Conservation (phyloP, 371 early-diverging fungal species). For the Smittium culicis region DNA sequence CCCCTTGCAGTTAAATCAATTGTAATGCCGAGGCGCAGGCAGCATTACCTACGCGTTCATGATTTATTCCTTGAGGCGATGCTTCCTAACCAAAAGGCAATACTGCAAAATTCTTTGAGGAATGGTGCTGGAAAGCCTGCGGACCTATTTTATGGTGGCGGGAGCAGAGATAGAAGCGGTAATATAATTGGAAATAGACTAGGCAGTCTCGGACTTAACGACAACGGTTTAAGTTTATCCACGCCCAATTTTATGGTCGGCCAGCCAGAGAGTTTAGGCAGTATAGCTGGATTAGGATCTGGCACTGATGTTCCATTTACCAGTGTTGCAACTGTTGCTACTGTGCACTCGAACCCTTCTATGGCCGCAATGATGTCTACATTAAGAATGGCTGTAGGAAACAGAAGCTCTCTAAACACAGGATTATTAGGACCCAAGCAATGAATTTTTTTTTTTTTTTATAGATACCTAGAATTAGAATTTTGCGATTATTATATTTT, state of each 20-base stretch:
- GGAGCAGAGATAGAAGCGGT: too few species aligned
- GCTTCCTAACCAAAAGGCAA: too few species aligned
- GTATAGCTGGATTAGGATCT: not conserved
- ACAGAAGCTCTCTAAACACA: not conserved
- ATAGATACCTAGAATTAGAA: too few species aligned
- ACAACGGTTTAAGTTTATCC: too few species aligned
- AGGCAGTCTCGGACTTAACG: too few species aligned
- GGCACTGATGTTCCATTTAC: not conserved
- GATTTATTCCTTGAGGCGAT: slow-evolving; percentile 53
- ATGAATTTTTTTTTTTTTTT: not conserved
- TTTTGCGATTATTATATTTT: too few species aligned
- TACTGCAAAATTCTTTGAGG: too few species aligned
- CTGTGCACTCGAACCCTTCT: slow-evolving; percentile 9
- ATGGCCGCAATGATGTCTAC: slow-evolving; percentile 12
- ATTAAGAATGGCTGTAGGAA: slow-evolving; percentile 5
- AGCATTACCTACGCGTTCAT: slow-evolving; percentile 43
- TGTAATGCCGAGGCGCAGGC: slow-evolving; percentile 39
- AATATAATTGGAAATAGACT: too few species aligned
- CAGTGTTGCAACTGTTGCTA: slow-evolving; percentile 5
- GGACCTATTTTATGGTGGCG: too few species aligned
- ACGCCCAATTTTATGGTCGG: not conserved
- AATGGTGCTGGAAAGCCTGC: too few species aligned
- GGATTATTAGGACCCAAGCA: not conserved
- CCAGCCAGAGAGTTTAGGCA: not conserved
- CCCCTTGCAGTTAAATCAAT: slow-evolving; percentile 42